Percentiles rank a stretch among this genome's conserved stretches.
Evolutionary conservation across 306 rosid species (phyloP).

Genomic region (Rosa lucieae): DNA sequence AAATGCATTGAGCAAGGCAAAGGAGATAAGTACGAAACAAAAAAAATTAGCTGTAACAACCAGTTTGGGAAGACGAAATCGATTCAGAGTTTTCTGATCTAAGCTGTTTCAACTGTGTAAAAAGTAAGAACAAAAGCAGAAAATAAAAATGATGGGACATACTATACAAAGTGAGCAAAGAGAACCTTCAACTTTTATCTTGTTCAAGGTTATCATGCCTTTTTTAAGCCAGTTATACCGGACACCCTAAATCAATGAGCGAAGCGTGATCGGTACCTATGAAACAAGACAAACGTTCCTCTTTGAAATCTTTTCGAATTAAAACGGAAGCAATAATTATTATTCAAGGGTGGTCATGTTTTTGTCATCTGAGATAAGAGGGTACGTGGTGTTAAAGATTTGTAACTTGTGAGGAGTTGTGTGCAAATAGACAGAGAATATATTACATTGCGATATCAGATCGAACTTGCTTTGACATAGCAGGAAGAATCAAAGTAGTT

Average conservation of each 20-base stretch:
- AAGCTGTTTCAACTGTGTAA: not conserved
- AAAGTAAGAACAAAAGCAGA: not conserved
- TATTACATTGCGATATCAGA: not conserved
- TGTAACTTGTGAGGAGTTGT: not conserved
- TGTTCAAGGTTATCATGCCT: not conserved
- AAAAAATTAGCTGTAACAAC: not conserved
- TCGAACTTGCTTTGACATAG: not conserved
- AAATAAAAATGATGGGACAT: not conserved
- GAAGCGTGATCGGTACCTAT: not conserved
- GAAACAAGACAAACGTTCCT: constrained; percentile 4
- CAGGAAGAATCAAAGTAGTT: not conserved
- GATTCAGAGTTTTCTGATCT: not conserved
- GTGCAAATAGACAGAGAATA: not conserved
- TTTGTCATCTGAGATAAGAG: not conserved
- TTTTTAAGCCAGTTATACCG: not conserved
- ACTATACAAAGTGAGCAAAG: not conserved
- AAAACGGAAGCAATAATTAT: not conserved
- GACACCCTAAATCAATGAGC: constrained; percentile 4
- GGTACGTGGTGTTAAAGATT: not conserved
- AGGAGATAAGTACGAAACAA: not conserved
- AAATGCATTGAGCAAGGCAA: not conserved
- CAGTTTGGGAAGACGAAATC: not conserved
- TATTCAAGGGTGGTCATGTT: not conserved
- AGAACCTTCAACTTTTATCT: not conserved
- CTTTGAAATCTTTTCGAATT: not conserved